These are phyloP conservation scores for Trifolium subterraneum DNA, from an alignment of 306 rosid genomes.

Conservation along the genomic window DNA sequence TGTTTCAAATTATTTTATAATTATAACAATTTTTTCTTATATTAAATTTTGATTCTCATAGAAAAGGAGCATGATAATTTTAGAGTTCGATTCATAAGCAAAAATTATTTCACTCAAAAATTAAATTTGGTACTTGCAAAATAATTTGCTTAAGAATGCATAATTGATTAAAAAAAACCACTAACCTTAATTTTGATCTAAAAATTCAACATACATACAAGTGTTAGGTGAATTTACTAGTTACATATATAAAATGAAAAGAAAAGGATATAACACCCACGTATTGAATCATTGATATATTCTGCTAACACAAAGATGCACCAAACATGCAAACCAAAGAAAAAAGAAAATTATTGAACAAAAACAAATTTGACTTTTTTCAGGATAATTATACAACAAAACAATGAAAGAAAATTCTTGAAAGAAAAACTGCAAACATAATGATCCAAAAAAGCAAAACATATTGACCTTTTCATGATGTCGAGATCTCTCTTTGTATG, in stretches of 20 bases:
- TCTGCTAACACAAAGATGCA: constrained; percentile 29
- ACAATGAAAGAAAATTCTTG: background rate
- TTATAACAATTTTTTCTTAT: background rate
- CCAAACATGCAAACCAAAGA: constrained; percentile 16
- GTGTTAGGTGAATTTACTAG: background rate
- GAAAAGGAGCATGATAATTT: too few relatives aligned
- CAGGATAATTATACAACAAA: constrained; percentile 20
- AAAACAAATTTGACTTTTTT: constrained; percentile 22
- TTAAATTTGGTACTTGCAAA: background rate
- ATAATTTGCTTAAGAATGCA: background rate
- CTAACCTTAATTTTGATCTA: background rate
- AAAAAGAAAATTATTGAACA: background rate
- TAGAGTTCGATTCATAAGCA: too few relatives aligned
- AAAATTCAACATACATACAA: background rate
- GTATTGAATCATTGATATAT: background rate
- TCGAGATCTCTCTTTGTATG: constrained; percentile 17
- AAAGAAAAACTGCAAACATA: constrained; percentile 43
- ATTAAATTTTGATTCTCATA: too few relatives aligned
- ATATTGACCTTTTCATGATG: constrained; percentile 44
- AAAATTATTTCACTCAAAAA: too few relatives aligned
- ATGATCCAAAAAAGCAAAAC: constrained; percentile 30
- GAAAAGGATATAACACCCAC: background rate
- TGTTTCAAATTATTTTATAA: background rate
- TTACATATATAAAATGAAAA: constrained; percentile 1
- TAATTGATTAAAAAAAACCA: background rate